Percentiles rank a stretch among this genome's conserved stretches.
Conservation (phyloP, 2,329 filamentous ascomycete species). For the Ceratocystiopsis sp. region DNA sequence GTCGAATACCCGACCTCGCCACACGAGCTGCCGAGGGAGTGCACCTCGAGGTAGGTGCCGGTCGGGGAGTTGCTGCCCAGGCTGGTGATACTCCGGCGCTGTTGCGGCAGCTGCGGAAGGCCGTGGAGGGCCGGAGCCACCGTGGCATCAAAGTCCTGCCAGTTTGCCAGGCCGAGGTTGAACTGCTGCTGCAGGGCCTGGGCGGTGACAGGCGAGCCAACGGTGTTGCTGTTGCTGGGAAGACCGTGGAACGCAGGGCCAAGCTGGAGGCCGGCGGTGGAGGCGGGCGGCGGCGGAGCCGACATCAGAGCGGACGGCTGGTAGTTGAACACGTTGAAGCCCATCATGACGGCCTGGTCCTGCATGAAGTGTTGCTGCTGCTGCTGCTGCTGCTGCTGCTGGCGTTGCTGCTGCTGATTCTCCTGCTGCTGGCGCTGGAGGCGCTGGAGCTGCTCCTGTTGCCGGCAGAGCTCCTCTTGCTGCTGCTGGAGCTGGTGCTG, state of each 20-base stretch:
- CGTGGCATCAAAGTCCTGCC: slow-evolving; percentile 52
- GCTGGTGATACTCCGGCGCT: slow-evolving; percentile 19
- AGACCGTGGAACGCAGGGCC: slow-evolving; percentile 45
- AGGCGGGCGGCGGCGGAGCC: slow-evolving; percentile 40
- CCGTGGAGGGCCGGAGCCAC: slow-evolving; percentile 25
- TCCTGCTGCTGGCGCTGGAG: slow-evolving; percentile 32
- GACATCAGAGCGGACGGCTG: slow-evolving; percentile 43
- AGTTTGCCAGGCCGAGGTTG: slow-evolving; percentile 51
- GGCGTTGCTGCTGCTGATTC: slow-evolving; percentile 15
- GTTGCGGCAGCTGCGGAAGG: slow-evolving; percentile 19
- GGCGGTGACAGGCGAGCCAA: slow-evolving; percentile 30
- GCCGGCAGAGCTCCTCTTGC: slow-evolving; percentile 13
- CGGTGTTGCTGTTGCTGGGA: slow-evolving; percentile 27
- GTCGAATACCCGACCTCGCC: slow-evolving; percentile 50
- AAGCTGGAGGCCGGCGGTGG: slow-evolving; percentile 45
- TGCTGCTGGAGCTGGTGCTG: slow-evolving; percentile 26
- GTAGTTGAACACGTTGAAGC: slow-evolving; percentile 36
- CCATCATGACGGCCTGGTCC: slow-evolving; percentile 33
- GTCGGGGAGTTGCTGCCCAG: slow-evolving; percentile 51
- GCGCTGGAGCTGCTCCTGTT: slow-evolving; percentile 22
- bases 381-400: slow-evolving; percentile 17
- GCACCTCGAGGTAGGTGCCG: slow-evolving; percentile 67
- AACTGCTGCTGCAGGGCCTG: slow-evolving; percentile 45
- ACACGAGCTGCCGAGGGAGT: slow-evolving; percentile 69
- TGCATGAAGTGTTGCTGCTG: slow-evolving; percentile 38